Conservation (phyloP, 306 rosid genomes). For the Dryas octopetala region DNA sequence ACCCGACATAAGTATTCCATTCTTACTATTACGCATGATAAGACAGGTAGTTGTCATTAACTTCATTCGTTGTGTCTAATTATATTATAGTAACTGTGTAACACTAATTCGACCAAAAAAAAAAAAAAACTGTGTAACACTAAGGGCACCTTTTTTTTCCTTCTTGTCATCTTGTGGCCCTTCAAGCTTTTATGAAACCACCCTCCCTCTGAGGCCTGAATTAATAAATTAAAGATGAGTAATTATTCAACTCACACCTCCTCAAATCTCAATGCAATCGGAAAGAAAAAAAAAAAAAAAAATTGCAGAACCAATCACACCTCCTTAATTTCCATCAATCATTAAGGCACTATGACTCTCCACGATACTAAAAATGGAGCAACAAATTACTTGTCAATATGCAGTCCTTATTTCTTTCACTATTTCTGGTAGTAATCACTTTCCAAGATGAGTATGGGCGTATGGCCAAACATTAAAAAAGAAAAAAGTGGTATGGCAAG, state of each 20-base stretch:
- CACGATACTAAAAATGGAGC: not conserved
- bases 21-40: not conserved
- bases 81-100: not conserved
- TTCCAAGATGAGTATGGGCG: not conserved
- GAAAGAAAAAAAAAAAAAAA: not conserved
- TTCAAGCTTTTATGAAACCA: conserved; percentile 5
- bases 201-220: not conserved
- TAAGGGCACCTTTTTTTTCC: not conserved
- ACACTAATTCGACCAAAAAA: too few species aligned
- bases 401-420: too few species aligned
- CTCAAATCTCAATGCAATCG: not conserved
- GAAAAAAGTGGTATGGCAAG: too few species aligned
- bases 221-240: not conserved
- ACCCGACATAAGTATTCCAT: too few species aligned
- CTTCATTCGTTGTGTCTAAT: not conserved
- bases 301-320: not conserved
- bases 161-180: not conserved
- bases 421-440: not conserved
- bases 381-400: not conserved
- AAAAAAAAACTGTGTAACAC: too few species aligned
- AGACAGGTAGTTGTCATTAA: not conserved
- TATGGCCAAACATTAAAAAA: too few species aligned
- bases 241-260: not conserved
- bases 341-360: not conserved
- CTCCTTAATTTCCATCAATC: not conserved